Evolutionary conservation across 179 eudicot genomes (phyloP), one percentile per base, ranked within the genome.

Genomic region (Patellifolia procumbens): DNA sequence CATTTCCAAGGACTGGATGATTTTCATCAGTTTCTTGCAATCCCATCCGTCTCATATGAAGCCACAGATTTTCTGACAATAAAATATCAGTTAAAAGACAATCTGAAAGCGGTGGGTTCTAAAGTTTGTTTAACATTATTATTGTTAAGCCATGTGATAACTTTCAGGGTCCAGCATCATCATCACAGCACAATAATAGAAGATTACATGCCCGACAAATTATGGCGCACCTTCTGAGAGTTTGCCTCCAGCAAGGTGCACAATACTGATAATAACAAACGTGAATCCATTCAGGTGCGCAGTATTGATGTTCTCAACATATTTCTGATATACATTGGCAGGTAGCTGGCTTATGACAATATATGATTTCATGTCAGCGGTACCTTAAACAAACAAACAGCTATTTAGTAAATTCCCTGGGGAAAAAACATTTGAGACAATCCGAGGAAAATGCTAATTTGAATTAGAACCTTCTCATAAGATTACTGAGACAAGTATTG

Each of bases 231-330:
- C 97, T 90, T 94, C 94, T 15, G 88, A 72, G 42, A 92, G 82
- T 87, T 89, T 94, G 70, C 95, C 97, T 65, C 97, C 95, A 56
- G 92, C 90, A 78, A 94, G 92, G 76, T 86, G 85, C 67, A 91
- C 86, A 70, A 94, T 85, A 81, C 97, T 74, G 58, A 90, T 68
- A 35, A 94, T 78, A 43, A 88, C 90, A 52, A 91, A 95, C 22
- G 95, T 83, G 49, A 94, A 90, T 24, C 94, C 98, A 39, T 88
- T 87, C 65, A 89, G 65, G 72, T 87, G 92, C 24, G 92, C 83
- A 19, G 83, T 81, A 72, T 70, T 84, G 52, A 56, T 86, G 79
- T 93, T 88, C 80, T 91, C 97, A 46, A 95, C 91, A 87, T 71
- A 84, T 77, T 91, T 90, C 78, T 82, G 81, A 79, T 93, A 91